Evolutionary conservation across 768 basidiomycete genomes (phyloP).

Genomic region (Hypsizygus marmoreus): DNA sequence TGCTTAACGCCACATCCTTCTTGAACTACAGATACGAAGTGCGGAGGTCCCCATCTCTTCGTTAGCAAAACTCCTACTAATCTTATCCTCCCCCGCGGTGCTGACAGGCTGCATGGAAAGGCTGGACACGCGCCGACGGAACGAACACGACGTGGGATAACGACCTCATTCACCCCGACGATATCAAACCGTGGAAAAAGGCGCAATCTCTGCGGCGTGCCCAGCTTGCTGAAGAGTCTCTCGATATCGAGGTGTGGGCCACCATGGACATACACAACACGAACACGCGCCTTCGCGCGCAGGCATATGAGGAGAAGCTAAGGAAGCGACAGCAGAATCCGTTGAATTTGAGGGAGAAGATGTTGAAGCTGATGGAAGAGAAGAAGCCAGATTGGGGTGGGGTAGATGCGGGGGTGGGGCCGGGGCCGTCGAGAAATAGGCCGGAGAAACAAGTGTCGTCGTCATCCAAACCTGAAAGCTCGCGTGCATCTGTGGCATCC

Average conservation of each 20-base stretch:
- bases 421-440: neutral
- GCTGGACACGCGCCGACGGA: slow-evolving; percentile 52
- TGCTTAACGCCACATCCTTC: too few species aligned
- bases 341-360: slow-evolving; percentile 4
- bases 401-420: slow-evolving; percentile 1
- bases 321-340: slow-evolving; percentile 7
- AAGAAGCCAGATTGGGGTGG: neutral
- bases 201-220: slow-evolving; percentile 31
- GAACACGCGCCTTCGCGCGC: slow-evolving; percentile 41
- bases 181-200: slow-evolving; percentile 32
- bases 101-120: slow-evolving; percentile 55
- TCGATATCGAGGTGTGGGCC: slow-evolving; percentile 40
- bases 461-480: too few species aligned
- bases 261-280: slow-evolving; percentile 46
- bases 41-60: neutral
- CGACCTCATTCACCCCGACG: slow-evolving; percentile 16
- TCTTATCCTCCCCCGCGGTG: too few species aligned
- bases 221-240: slow-evolving; percentile 26
- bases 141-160: slow-evolving; percentile 58
- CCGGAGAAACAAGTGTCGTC: too few species aligned
- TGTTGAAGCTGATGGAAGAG: slow-evolving; percentile 11
- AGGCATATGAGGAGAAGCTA: slow-evolving; percentile 50
- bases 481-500: too few species aligned
- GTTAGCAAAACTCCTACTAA: neutral
- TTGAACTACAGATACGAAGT: slow-evolving; percentile 34